phyloP scores from a whole-genome alignment of 1,139 yeast species.

The Pichia sp. region DNA sequence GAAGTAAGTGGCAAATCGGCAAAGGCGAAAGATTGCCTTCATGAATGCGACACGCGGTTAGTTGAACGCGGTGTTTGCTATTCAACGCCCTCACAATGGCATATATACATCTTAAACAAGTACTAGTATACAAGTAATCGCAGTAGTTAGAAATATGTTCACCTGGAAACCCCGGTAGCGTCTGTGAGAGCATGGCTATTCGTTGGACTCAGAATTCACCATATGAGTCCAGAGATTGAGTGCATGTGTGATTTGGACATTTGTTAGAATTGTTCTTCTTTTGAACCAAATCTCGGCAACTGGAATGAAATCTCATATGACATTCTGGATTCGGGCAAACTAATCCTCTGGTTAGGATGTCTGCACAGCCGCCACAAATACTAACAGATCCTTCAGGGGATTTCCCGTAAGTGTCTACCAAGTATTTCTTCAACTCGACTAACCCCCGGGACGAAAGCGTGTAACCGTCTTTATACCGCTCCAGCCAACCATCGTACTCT shows the following conservation, averaged over 20 bases:
- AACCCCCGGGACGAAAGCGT: constrained; percentile 34
- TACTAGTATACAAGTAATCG: no score
- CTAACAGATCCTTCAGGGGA: constrained; percentile 34
- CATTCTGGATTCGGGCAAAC: constrained; percentile 31
- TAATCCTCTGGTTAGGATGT: constrained; percentile 47
- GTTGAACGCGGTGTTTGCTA: no score
- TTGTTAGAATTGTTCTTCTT: constrained; percentile 21
- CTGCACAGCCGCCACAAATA: constrained; percentile 46
- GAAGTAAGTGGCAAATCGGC: not conserved
- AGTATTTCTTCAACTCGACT: constrained; percentile 39
- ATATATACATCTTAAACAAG: no score
- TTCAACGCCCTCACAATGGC: no score
- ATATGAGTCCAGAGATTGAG: constrained; percentile 10
- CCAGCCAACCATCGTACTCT: constrained; percentile 49
- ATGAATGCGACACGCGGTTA: no score
- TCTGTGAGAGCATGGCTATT: no score
- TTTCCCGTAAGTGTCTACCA: constrained; percentile 32
- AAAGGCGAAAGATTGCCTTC: no score
- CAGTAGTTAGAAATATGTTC: no score
- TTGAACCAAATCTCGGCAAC: constrained; percentile 35
- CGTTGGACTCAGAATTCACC: constrained; percentile 2
- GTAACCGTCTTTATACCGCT: constrained; percentile 21
- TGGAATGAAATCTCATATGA: constrained; percentile 37
- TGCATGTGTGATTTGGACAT: constrained; percentile 26
- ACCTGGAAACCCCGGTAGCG: no score